Evolutionary conservation across 106 monocot genomes (phyloP), one percentile per base, ranked within the genome.

Genomic region (Xerophyta viscosa): DNA sequence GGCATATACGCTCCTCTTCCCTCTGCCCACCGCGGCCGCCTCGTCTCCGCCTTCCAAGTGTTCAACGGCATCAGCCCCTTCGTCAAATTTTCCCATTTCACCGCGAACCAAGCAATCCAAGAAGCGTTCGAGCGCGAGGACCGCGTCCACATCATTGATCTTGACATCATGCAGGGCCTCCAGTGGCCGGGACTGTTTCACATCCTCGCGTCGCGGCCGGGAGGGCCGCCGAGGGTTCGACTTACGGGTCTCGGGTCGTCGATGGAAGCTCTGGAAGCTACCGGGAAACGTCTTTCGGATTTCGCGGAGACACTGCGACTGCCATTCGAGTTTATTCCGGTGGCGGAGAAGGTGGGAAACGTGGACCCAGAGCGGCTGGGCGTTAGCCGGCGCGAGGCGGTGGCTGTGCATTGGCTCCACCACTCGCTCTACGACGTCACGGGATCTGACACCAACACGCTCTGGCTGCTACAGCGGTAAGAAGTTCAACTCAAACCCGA

Each of bases 31-130:
- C 80, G 78, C 37, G 53, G 70, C 41, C 73, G 74, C 45, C 77
- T 94, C 11, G 83, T 81, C 2, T 65, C 88, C 4, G 93, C 92
- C 22, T 92, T 83, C 74, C 92, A 92, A 60, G 74, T 87, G 18
- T 93, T 93, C 74, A 87, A 93, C 41, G 92, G 87, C 37, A 84
- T 88, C 33, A 74, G 79, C 66, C 92, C 92, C 6, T 84, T 87
- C 69, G 74, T 93, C n/a, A 93, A 93, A 69, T 93, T 93, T 69
- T 87, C 92, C 22, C 87, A 93, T 29, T 93, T 88, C 77, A 93
- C 92, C 7, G 80, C 92, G 10, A 93, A 93, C 66, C 92, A 93
- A 36, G 92, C 87, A 1, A 93, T 93, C 58, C 92, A 87, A 54
- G 87, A 93, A 49, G 92, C 87, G 11, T 87, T 93, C 63, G 83